Evolutionary conservation across 2,329 filamentous ascomycete genomes (phyloP).

Genomic region (Colletotrichum lini): DNA sequence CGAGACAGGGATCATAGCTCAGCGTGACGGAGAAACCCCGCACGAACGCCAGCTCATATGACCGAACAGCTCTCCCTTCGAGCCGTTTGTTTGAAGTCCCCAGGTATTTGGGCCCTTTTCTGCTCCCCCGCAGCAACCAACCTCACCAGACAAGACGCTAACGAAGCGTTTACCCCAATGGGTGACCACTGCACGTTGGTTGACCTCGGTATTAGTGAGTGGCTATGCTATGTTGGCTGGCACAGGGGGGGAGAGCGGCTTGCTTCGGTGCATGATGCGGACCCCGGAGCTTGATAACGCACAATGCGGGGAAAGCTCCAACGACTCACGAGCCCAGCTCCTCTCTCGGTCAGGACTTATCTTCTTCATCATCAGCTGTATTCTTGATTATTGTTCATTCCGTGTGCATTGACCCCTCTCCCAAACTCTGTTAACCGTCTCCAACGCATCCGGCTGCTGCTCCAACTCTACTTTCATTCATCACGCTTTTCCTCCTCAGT

Average conservation of each 20-base stretch:
- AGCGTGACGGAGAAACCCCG: slow-evolving; percentile 16
- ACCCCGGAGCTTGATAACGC: slow-evolving; percentile 26
- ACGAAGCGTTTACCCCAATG: slow-evolving; percentile 36
- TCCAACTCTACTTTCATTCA: neutral
- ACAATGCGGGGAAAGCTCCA: slow-evolving; percentile 32
- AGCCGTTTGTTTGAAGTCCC: neutral
- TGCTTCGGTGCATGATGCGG: slow-evolving; percentile 22
- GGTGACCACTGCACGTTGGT: slow-evolving; percentile 8
- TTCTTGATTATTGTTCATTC: slow-evolving; percentile 12
- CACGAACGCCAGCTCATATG: slow-evolving; percentile 2
- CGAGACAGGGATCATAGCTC: slow-evolving; percentile 12
- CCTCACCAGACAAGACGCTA: slow-evolving; percentile 9
- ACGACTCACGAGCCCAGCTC: neutral
- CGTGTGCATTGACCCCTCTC: slow-evolving; percentile 10
- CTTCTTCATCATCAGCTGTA: neutral
- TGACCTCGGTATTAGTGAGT: slow-evolving; percentile 22
- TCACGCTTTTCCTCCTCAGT: neutral
- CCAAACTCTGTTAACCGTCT: neutral
- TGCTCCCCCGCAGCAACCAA: slow-evolving; percentile 10
- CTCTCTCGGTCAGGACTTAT: neutral
- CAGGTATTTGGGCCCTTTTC: neutral
- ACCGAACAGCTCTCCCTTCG: neutral
- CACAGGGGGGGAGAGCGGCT: slow-evolving; percentile 26
- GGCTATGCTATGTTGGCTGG: slow-evolving; percentile 1
- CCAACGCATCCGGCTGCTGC: neutral